phyloP scores from a whole-genome alignment of 2,329 filamentous ascomycete genomes.

The Sarocladium strictum region DNA sequence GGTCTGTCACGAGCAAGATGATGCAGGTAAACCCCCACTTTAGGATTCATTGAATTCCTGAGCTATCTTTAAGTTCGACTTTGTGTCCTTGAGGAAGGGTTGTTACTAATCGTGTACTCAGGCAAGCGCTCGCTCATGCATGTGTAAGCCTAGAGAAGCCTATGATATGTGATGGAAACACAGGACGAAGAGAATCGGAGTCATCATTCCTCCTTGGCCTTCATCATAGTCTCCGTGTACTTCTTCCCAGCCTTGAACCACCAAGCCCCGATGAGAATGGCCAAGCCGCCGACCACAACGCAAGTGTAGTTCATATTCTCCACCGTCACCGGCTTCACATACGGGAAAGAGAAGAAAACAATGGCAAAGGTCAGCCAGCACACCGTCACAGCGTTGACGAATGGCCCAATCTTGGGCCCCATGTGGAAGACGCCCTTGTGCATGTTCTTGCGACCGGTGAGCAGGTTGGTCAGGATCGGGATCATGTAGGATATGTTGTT shows the following conservation, averaged over 20 bases:
- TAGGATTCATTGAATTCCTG: too few species aligned
- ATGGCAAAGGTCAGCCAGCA: constrained; percentile 34
- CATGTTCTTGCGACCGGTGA: constrained; percentile 32
- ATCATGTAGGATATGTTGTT: constrained; percentile 40
- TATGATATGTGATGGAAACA: too few species aligned
- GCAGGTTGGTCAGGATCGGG: constrained; percentile 37
- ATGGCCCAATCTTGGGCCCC: constrained; percentile 23
- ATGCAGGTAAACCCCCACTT: too few species aligned
- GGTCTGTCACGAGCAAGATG: too few species aligned
- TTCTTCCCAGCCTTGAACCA: constrained; percentile 34
- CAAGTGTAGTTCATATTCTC: constrained; percentile 45
- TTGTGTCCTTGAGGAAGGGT: too few species aligned
- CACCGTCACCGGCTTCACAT: constrained; percentile 24
- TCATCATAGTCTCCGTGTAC: constrained; percentile 31
- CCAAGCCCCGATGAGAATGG: constrained; percentile 31
- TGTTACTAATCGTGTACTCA: too few species aligned
- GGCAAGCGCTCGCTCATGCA: too few species aligned
- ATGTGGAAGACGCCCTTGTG: constrained; percentile 33
- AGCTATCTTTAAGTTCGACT: too few species aligned
- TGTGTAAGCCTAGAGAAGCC: too few species aligned
- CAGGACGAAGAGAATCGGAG: too few species aligned
- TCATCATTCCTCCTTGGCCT: constrained; percentile 24
- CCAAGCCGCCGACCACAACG: constrained; percentile 34
- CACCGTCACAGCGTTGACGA: constrained; percentile 30
- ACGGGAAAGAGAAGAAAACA: constrained; percentile 37